These are phyloP conservation scores for Podosphaera xanthii DNA, from an alignment of 2,329 filamentous ascomycete species.

Conservation along the genomic window DNA sequence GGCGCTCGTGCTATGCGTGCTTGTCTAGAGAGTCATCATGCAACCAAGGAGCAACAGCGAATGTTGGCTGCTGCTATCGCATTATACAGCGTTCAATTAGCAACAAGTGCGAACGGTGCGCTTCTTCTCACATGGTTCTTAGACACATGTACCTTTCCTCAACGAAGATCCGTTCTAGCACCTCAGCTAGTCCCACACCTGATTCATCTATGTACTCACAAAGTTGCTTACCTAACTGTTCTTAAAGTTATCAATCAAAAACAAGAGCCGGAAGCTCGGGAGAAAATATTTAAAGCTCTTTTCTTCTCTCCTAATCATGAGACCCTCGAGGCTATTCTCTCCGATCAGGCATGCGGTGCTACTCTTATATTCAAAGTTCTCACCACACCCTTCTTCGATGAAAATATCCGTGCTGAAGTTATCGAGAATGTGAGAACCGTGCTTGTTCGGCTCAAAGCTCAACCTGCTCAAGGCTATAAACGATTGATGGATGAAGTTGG, in stretches of 20 bases:
- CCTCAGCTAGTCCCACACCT: conserved; percentile 81
- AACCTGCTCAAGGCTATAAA: conserved; percentile 91
- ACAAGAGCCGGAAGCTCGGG: conserved; percentile 75
- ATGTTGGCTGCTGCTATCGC: conserved; percentile 88
- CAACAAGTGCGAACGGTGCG: conserved; percentile 88
- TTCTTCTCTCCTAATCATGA: conserved; percentile 83
- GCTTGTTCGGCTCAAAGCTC: conserved; percentile 71
- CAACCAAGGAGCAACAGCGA: conserved; percentile 84
- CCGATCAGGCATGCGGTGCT: conserved; percentile 75
- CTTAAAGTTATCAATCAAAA: conserved; percentile 98
- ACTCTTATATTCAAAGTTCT: conserved; percentile 97
- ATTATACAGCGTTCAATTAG: conserved; percentile 87
- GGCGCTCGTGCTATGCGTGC: conserved; percentile 91
- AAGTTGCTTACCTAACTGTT: conserved; percentile 91
- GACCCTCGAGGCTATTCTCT: conserved; percentile 70
- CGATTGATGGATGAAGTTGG: conserved; percentile 97
- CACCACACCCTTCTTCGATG: conserved; percentile 92
- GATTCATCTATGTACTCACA: conserved; percentile 91
- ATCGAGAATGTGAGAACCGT: conserved; percentile 83
- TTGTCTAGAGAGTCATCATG: conserved; percentile 85
- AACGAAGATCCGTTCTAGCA: conserved; percentile 72
- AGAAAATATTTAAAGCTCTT: conserved; percentile 69
- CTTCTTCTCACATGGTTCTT: conserved; percentile 91
- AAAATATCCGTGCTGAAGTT: conserved; percentile 67
- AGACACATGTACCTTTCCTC: conserved; percentile 89